These are phyloP conservation scores for Teratosphaeria gauchensis DNA, from an alignment of 2,329 filamentous ascomycete species.

Conservation along the genomic window DNA sequence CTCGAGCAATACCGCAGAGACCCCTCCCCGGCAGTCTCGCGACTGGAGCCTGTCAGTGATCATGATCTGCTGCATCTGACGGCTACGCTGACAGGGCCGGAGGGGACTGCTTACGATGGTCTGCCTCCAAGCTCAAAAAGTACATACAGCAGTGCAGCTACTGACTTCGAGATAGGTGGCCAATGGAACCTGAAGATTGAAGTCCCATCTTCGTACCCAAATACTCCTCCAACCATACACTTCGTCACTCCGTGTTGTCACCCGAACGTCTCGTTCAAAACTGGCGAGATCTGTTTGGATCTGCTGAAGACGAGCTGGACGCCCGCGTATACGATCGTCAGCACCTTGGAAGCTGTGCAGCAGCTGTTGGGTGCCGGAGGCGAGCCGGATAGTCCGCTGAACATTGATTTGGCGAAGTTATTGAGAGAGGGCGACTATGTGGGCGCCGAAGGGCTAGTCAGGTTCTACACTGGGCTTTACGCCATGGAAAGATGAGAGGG, in stretches of 20 bases:
- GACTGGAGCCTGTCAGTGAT: conserved; percentile 44
- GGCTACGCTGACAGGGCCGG: conserved; percentile 51
- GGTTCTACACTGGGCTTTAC: conserved; percentile 56
- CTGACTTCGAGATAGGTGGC: conserved; percentile 42
- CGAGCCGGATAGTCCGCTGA: conserved; percentile 65
- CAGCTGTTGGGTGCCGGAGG: conserved; percentile 54
- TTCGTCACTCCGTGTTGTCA: conserved; percentile 83
- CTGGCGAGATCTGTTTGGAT: conserved; percentile 90
- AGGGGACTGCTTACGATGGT: conserved; percentile 53
- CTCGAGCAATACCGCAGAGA: conserved; percentile 47
- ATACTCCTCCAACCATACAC: conserved; percentile 62
- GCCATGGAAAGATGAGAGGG: conserved; percentile 10
- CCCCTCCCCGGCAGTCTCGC: conserved; percentile 47
- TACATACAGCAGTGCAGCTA: neutral
- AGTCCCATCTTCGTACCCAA: conserved; percentile 70
- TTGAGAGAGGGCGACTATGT: conserved; percentile 58
- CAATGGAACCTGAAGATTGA: conserved; percentile 73
- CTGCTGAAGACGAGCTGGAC: conserved; percentile 71
- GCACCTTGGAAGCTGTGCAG: conserved; percentile 62
- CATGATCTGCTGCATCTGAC: conserved; percentile 52
- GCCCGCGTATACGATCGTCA: conserved; percentile 71
- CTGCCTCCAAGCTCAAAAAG: conserved; percentile 3
- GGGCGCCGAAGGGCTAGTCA: conserved; percentile 59
- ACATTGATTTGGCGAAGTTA: conserved; percentile 67
- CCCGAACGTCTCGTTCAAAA: conserved; percentile 64